Evolutionary conservation across 805 yeast species (phyloP).

Genomic region (Clavispora vitiphila): DNA sequence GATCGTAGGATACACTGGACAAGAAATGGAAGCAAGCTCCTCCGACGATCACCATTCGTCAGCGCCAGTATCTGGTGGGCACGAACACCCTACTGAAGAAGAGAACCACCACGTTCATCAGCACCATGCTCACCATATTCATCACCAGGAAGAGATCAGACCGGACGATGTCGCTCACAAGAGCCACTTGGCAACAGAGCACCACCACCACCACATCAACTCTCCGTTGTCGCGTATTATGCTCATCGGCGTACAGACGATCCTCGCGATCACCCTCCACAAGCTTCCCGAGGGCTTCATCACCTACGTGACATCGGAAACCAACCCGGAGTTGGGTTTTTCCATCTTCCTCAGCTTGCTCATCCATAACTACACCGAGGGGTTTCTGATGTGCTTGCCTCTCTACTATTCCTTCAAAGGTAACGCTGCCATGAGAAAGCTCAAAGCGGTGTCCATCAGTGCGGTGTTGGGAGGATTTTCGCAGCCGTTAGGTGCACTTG

Average conservation of each 20-base stretch:
- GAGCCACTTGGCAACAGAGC: slow-evolving; percentile 19
- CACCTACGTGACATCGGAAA: slow-evolving; percentile 74
- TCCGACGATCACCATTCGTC: neutral
- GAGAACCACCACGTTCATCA: slow-evolving; percentile 16
- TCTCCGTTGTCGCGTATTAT: slow-evolving; percentile 75
- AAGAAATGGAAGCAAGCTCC: neutral
- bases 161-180: slow-evolving; percentile 3
- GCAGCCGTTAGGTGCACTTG: slow-evolving; percentile 83
- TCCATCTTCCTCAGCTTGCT: slow-evolving; percentile 80
- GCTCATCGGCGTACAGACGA: slow-evolving; percentile 86
- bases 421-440: slow-evolving; percentile 32
- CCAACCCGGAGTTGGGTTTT: slow-evolving; percentile 58
- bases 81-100: slow-evolving; percentile 4
- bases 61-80: neutral
- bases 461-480: slow-evolving; percentile 74
- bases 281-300: slow-evolving; percentile 95
- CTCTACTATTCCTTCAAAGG: slow-evolving; percentile 64
- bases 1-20: neutral
- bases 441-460: slow-evolving; percentile 59
- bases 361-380: slow-evolving; percentile 90
- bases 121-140: slow-evolving; percentile 23
- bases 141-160: slow-evolving; percentile 5
- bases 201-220: slow-evolving; percentile 76
- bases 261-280: slow-evolving; percentile 81
- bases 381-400: slow-evolving; percentile 90